Conservation (phyloP, 1,139 yeast genomes). For the Blastobotrys proliferans region DNA sequence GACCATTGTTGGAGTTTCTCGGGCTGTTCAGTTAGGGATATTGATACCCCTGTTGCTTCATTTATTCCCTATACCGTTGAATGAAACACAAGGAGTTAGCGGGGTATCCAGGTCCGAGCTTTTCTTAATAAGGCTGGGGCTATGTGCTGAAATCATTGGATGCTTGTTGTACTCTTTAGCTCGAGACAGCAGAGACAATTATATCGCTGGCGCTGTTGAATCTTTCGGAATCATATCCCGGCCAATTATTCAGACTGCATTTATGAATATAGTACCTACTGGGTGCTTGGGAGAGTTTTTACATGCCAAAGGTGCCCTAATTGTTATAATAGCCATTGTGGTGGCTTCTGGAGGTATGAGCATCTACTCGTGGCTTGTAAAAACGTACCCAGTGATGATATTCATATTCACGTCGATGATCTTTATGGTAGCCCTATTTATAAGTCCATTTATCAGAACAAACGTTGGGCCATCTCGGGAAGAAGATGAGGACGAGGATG, state of each 20-base stretch:
- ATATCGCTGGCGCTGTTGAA: conserved; percentile 4
- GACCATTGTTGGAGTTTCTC: not conserved
- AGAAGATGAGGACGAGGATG: not conserved
- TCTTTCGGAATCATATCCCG: conserved; percentile 3
- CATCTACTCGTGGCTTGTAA: conserved; percentile 2
- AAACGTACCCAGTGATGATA: conserved; percentile 1
- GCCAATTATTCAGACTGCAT: conserved; percentile 6
- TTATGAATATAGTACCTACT: conserved; percentile 7
- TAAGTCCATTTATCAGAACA: not conserved
- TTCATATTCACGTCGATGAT: conserved; percentile 1
- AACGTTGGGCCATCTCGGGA: conserved; percentile 1
- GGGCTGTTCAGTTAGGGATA: not conserved
- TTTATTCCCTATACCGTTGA: not conserved
- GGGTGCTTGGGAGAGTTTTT: conserved; percentile 5
- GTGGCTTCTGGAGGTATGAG: not conserved
- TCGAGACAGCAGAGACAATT: not conserved
- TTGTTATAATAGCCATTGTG: not conserved
- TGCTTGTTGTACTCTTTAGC: conserved; percentile 4
- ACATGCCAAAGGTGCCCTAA: conserved; percentile 6
- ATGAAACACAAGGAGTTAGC: not conserved
- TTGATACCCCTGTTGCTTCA: conserved; percentile 2
- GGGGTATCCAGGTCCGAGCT: conserved; percentile 5
- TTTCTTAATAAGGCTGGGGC: not conserved
- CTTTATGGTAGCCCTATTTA: not conserved
- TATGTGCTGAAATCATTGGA: not conserved